phyloP scores from a whole-genome alignment of 768 basidiomycete species.

The Phanerochaete carnosa region DNA sequence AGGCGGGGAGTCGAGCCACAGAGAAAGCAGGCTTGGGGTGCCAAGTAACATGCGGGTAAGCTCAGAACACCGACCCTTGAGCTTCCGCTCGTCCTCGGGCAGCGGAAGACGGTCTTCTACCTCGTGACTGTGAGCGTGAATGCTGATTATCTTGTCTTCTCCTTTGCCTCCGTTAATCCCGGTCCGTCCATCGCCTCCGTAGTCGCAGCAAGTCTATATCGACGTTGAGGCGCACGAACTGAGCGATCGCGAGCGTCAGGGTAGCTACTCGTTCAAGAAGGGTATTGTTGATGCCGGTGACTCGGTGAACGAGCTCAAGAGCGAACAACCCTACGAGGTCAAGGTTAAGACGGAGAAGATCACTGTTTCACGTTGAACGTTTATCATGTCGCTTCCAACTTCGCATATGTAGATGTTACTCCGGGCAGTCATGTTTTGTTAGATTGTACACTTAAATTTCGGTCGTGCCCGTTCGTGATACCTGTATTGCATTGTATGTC shows the following conservation, averaged over 20 bases:
- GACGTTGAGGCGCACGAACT: constrained; percentile 33
- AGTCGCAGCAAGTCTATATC: constrained; percentile 20
- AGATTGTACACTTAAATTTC: no score
- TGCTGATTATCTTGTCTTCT: neutral
- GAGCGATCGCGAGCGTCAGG: constrained; percentile 17
- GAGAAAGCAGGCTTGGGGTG: neutral
- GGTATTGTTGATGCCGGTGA: neutral
- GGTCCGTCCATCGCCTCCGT: neutral
- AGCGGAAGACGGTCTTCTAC: neutral
- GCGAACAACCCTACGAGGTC: neutral
- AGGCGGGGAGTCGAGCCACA: constrained; percentile 24
- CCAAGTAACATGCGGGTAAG: constrained; percentile 6
- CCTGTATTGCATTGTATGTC: no score
- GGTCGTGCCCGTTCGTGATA: no score
- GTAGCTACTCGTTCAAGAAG: constrained; percentile 2
- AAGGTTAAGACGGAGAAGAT: constrained; percentile 6
- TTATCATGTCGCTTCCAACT: neutral
- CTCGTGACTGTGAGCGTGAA: neutral
- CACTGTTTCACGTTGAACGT: neutral
- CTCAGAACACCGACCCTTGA: neutral
- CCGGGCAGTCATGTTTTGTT: no score
- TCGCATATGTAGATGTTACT: no score
- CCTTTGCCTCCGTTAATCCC: neutral
- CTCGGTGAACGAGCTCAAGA: neutral
- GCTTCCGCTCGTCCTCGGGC: neutral